Evolutionary conservation across 108 stramenopile species (phyloP), one percentile per base, ranked within the genome.

Genomic region (Chaetoceros tenuissimus): DNA sequence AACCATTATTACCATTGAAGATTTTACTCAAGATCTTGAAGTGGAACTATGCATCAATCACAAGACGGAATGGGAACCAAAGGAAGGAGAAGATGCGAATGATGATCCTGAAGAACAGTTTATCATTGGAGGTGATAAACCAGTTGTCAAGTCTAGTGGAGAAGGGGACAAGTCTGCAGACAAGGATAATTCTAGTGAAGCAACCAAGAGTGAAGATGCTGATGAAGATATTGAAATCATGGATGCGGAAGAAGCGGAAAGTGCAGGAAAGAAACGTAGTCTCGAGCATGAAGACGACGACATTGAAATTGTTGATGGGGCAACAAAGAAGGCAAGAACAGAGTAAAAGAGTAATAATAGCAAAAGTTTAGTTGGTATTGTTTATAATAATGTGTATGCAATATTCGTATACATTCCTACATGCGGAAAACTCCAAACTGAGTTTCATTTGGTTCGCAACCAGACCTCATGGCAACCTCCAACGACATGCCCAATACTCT

Each of bases 11-110:
- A 67, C 72, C 2, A 60, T 97, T 29, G 90, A 92, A 60, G 96
- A 97, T 70, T 87, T 91, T 57, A 65, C 84, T 17, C 94, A 94
- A 72, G 81, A 93, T 63, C 67, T 97, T 77, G 82, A 82, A 61
- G 78, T 96, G 31, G 74, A 84, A 46, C 50, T 96, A 3, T 58
- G 60, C 53, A 64, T 96, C 3, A 56, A 69, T 17, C 94, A 95
- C 55, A 66, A 72, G 60, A 80, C 80, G 25, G 52, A 50, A 20
- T 80, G 75, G 78, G 77, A 67, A 18, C 64, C 47, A 10, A 63
- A 62, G 45, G 65, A 47, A 19, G 67, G 67, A 8, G 68, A 78
- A 44, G 71, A 64, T 10, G 48, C 48, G 18, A 68, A 46, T 43
- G 67, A 69, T 55, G 78, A 79, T 53, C 64, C 70, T 24, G 77